Conservation (phyloP, 345 rosid species). For the Camelina neglecta region DNA sequence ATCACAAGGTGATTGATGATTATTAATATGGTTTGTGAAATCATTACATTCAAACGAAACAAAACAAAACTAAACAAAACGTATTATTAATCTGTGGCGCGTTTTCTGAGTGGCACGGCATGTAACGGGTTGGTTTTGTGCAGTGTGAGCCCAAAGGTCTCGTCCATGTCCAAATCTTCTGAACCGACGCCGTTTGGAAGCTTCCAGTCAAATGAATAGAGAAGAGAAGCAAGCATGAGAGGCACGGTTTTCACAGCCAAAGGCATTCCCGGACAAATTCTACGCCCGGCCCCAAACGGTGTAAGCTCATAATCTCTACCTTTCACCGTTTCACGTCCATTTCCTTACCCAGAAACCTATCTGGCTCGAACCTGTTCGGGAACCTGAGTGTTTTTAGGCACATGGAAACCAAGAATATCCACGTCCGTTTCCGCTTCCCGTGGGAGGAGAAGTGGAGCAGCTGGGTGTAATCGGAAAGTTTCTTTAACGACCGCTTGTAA, state of each 20-base stretch:
- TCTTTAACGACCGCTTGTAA: constrained; percentile 51
- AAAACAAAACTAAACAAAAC: neutral
- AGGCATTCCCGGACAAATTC: constrained; percentile 46
- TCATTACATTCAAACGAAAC: neutral
- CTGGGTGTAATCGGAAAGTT: constrained; percentile 52
- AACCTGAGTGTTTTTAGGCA: constrained; percentile 47
- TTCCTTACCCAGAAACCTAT: constrained; percentile 39
- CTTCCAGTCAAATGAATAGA: constrained; percentile 55
- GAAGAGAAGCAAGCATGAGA: constrained; percentile 52
- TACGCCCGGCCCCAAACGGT: constrained; percentile 38
- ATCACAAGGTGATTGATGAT: neutral
- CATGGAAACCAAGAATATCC: constrained; percentile 35
- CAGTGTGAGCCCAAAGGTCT: constrained; percentile 41
- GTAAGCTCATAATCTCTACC: constrained; percentile 42
- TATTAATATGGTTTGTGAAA: neutral
- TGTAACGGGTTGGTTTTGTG: constrained; percentile 42
- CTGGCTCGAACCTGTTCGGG: constrained; percentile 41
- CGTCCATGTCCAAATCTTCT: constrained; percentile 53
- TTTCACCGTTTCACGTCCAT: constrained; percentile 25
- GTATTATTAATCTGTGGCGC: neutral
- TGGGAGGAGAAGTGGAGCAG: constrained; percentile 50
- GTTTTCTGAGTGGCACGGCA: constrained; percentile 34
- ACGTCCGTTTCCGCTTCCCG: constrained; percentile 38
- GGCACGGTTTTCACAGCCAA: constrained; percentile 52
- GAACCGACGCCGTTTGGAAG: constrained; percentile 40